These are phyloP conservation scores for Dioscorea alata DNA, from an alignment of 106 monocot genomes.

Conservation along the genomic window DNA sequence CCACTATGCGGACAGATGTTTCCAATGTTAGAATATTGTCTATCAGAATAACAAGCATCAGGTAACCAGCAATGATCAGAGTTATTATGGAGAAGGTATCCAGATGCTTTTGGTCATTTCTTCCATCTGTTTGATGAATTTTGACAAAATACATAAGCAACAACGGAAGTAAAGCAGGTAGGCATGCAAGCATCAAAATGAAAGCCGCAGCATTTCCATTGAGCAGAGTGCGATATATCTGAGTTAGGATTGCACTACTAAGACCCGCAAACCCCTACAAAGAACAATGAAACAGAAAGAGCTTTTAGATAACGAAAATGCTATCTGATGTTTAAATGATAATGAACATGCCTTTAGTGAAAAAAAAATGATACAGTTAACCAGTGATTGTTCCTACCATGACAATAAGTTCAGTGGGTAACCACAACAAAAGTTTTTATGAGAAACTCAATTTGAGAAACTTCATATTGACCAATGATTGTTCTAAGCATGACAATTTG, in stretches of 20 bases:
- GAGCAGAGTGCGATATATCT: slow-evolving; percentile 53
- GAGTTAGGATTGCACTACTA: slow-evolving; percentile 83
- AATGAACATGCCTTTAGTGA: too few relatives aligned
- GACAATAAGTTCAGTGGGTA: too few relatives aligned
- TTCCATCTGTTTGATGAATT: slow-evolving; percentile 21
- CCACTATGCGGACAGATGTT: slow-evolving; percentile 6
- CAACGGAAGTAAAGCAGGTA: slow-evolving; percentile 58
- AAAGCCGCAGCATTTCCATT: slow-evolving; percentile 56
- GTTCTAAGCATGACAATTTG: too few relatives aligned
- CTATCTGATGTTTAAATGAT: too few relatives aligned
- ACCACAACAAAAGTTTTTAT: too few relatives aligned
- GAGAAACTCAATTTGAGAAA: too few relatives aligned
- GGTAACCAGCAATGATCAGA: slow-evolving; percentile 55
- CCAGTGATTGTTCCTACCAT: too few relatives aligned
- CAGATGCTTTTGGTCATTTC: slow-evolving; percentile 46
- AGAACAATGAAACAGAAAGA: neutral
- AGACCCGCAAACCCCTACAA: slow-evolving; percentile 82
- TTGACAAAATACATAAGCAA: slow-evolving; percentile 64
- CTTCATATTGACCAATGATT: too few relatives aligned
- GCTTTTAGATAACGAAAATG: too few relatives aligned
- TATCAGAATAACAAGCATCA: slow-evolving; percentile 75
- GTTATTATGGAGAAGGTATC: slow-evolving; percentile 65
- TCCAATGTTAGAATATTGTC: slow-evolving; percentile 32
- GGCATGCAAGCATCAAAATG: slow-evolving; percentile 64
- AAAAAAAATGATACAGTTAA: too few relatives aligned